Percentiles rank a stretch among this genome's conserved stretches.
These are phyloP conservation scores for Pichia thaimueangensis DNA, from an alignment of 805 yeast species.

Conservation along the genomic window DNA sequence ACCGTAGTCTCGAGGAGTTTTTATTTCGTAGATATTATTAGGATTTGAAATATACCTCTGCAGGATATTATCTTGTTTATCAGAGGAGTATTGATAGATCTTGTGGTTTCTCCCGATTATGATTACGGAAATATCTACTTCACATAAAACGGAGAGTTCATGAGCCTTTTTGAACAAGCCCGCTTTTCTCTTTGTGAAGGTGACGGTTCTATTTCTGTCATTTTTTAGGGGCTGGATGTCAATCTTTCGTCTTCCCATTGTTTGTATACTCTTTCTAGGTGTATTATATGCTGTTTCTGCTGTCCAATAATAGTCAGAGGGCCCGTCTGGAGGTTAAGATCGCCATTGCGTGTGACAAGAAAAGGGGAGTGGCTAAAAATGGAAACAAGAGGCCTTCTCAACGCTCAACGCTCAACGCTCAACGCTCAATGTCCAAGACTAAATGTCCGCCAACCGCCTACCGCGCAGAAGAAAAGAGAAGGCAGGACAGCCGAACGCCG, in stretches of 20 bases:
- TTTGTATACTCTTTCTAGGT: too few relatives aligned
- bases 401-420: too few relatives aligned
- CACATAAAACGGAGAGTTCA: constrained; percentile 83
- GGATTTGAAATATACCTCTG: constrained; percentile 29
- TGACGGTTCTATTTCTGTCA: constrained; percentile 78
- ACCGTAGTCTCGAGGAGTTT: constrained; percentile 64
- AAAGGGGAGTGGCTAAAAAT: too few relatives aligned
- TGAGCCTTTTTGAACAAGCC: constrained; percentile 87
- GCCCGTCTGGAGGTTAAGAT: too few relatives aligned
- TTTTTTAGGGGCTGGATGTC: constrained; percentile 87
- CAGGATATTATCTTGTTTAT: constrained; percentile 49
- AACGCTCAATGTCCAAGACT: too few relatives aligned
- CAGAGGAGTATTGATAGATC: constrained; percentile 78
- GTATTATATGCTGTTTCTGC: too few relatives aligned
- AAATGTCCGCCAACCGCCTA: too few relatives aligned
- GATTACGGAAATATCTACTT: constrained; percentile 86
- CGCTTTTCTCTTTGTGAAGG: constrained; percentile 90
- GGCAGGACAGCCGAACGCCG: too few relatives aligned
- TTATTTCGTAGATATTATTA: constrained; percentile 44
- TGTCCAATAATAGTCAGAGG: too few relatives aligned
- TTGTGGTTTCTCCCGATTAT: constrained; percentile 79
- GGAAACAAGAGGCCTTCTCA: too few relatives aligned
- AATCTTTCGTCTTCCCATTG: constrained; percentile 95
- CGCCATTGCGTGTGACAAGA: too few relatives aligned
- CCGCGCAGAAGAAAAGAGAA: too few relatives aligned